Evolutionary conservation across 2,329 filamentous ascomycete genomes (phyloP), one percentile per base, ranked within the genome.

Genomic region (Diplodia intermedia): DNA sequence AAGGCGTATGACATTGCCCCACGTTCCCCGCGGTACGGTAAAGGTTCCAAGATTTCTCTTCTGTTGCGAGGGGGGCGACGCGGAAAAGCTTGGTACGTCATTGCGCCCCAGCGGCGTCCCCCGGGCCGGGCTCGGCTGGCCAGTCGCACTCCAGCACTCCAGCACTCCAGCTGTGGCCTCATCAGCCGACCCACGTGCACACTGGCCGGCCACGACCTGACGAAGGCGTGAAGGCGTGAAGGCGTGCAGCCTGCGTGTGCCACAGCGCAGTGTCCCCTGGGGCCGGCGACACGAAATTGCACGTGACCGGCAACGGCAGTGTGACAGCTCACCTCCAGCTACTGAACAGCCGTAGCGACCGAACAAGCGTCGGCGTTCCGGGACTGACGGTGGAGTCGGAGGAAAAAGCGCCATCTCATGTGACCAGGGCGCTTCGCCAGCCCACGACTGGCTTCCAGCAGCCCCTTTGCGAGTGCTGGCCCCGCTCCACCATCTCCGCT

Each of bases 381-480:
- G 40, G 23, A 43, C 40, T 29, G 60, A 43, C 47, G 26, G 60
- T 63, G 60, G 60, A 52, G 60, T 63, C 60, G 40, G 29, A 47
- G 43, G 43, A 52, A 63, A 63, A 63, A 63, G 60, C 60, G 60
- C 60, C 60, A 63, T 52, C 60, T 63, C 60, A 63, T 63, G 60
- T 63, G 60, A 63, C 40, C 57, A n/a, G 57, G 57, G 57, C 57
- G 57, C 57, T 50, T 62, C 60, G 60, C 50, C 43, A 62, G 60
- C 60, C 49, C 60, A 50, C 18, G 43, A 40, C 57, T 20, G 31
- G 36, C 36, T 36, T 11, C 40, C 5, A n/a, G 36, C 47, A 63
- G 60, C 60, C 60, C 60, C 60, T 52, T 63, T 52, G 38, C 38
- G 40, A 31, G 55, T 38, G 55, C 36, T 11, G 57, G 57, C 43